Conservation (phyloP, 2,329 filamentous ascomycete genomes). For the Thelonectria discophora region DNA sequence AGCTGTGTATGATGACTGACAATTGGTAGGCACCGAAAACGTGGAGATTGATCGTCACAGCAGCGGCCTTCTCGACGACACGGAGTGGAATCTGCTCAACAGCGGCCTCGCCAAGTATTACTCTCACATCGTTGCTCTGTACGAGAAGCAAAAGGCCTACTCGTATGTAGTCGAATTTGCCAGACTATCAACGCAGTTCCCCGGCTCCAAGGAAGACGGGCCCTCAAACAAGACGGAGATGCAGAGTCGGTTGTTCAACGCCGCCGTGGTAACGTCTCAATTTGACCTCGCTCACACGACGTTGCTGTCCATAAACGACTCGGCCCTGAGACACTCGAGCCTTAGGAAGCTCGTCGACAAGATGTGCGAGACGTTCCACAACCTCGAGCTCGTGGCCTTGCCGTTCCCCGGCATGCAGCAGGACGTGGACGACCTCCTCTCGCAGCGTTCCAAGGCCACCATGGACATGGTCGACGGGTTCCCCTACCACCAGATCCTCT, state of each 20-base stretch:
- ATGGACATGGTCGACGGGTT: constrained; percentile 72
- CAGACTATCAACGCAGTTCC: constrained; percentile 75
- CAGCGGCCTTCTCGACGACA: constrained; percentile 75
- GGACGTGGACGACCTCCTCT: constrained; percentile 81
- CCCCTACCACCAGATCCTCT: constrained; percentile 90
- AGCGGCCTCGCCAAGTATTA: constrained; percentile 86
- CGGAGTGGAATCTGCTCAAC: constrained; percentile 75
- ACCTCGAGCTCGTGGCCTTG: constrained; percentile 74
- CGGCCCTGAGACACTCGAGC: constrained; percentile 74
- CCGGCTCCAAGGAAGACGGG: constrained; percentile 45
- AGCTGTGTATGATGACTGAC: constrained; percentile 39
- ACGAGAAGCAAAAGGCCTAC: constrained; percentile 79
- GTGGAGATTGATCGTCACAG: constrained; percentile 63
- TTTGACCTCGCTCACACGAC: constrained; percentile 86
- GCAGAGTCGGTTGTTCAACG: constrained; percentile 83
- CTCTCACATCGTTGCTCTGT: constrained; percentile 83
- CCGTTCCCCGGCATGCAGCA: constrained; percentile 82
- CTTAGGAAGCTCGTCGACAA: constrained; percentile 74
- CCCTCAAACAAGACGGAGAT: constrained; percentile 71
- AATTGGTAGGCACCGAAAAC: constrained; percentile 54
- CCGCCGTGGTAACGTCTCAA: constrained; percentile 78
- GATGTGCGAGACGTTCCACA: constrained; percentile 74
- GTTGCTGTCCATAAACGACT: constrained; percentile 76
- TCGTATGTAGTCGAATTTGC: constrained; percentile 88
- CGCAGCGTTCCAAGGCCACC: constrained; percentile 74